Conservation (phyloP, 805 yeast species). For the Scheffersomyces ergatensis region DNA sequence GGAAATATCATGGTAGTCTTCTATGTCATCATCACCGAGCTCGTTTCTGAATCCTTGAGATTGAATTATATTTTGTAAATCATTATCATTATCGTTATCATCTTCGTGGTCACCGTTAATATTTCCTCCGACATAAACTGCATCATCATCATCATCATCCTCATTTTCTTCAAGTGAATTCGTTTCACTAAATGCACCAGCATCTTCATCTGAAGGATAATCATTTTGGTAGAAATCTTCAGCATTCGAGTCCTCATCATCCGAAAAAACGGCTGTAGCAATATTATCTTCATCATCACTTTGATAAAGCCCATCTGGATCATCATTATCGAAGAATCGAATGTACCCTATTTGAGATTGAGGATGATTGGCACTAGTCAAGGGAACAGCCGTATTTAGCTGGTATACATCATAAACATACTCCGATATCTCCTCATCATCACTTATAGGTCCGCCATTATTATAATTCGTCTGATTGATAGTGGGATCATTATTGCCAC, state of each 20-base stretch:
- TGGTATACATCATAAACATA: slow-evolving; percentile 89
- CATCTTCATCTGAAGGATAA: slow-evolving; percentile 93
- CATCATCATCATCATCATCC: slow-evolving; percentile 14
- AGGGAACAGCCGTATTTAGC: slow-evolving; percentile 25
- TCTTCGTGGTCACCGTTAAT: slow-evolving; percentile 13
- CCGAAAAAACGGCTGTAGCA: slow-evolving; percentile 38
- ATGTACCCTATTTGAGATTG: slow-evolving; percentile 52
- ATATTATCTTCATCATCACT: slow-evolving; percentile 38
- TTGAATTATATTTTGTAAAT: not conserved
- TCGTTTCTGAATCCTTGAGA: not conserved
- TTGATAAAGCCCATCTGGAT: slow-evolving; percentile 21
- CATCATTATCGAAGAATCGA: slow-evolving; percentile 53
- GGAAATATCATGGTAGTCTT: slow-evolving; percentile 24
- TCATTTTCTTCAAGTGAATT: slow-evolving; percentile 11
- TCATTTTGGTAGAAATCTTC: slow-evolving; percentile 91
- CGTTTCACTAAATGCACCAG: slow-evolving; percentile 22
- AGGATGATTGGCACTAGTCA: slow-evolving; percentile 48
- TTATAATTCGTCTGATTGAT: not conserved
- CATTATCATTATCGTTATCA: slow-evolving; percentile 6
- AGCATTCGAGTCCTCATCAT: slow-evolving; percentile 85
- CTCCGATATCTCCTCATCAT: slow-evolving; percentile 38
- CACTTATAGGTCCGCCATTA: slow-evolving; percentile 1
- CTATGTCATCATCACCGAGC: slow-evolving; percentile 25
- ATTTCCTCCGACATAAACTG: too few species aligned
- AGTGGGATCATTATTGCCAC: not conserved